Conservation (phyloP, 106 monocot species). For the Dioscorea alata region DNA sequence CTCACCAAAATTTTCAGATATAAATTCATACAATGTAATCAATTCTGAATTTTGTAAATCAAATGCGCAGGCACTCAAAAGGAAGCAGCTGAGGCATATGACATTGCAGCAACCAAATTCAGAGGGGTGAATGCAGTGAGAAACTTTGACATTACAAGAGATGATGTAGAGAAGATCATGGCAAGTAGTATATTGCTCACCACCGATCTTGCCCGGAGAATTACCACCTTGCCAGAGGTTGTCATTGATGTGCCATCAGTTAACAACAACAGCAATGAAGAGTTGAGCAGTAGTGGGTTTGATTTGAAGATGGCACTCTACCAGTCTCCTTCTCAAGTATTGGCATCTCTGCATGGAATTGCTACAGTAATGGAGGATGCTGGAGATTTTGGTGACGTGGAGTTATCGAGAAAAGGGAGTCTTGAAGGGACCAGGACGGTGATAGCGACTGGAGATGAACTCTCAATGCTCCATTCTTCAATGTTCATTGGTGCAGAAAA, state of each 20-base stretch:
- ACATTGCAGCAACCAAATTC: constrained; percentile 88
- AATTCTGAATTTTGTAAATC: no score
- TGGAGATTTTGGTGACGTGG: constrained; percentile 9
- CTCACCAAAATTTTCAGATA: no score
- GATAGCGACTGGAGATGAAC: not conserved
- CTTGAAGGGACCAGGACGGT: constrained; percentile 19
- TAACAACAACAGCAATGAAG: not conserved
- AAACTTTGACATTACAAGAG: constrained; percentile 90
- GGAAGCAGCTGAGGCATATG: constrained; percentile 96
- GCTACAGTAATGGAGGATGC: constrained; percentile 8
- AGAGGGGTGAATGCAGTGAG: constrained; percentile 80
- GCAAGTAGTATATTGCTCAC: constrained; percentile 66
- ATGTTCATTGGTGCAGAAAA: no score
- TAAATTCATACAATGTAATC: no score
- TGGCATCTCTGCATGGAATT: no score
- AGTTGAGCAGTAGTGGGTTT: constrained; percentile 2
- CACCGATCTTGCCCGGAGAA: constrained; percentile 53
- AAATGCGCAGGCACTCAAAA: constrained; percentile 76
- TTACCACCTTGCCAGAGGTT: constrained; percentile 19
- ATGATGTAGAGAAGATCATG: constrained; percentile 78
- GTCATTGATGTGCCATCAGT: not conserved
- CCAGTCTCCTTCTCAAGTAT: constrained; percentile 18
- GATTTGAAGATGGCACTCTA: constrained; percentile 37
- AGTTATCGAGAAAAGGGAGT: constrained; percentile 58
- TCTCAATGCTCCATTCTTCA: constrained; percentile 57